Conservation (phyloP, 129 eudicot genomes). For the Cynara cardunculus region DNA sequence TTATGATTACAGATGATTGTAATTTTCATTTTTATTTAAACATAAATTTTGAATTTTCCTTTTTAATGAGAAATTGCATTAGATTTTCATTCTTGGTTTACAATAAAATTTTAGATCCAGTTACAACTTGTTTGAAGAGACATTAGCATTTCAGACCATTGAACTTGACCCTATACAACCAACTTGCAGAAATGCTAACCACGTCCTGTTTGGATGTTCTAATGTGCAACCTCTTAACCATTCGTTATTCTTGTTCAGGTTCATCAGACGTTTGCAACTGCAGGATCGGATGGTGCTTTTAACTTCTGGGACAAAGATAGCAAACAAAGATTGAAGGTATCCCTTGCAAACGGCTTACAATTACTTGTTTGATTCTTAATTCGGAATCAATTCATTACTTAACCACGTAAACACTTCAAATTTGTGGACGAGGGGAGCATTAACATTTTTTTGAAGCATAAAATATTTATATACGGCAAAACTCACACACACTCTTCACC, state of each 20-base stretch:
- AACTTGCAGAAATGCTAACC: not conserved
- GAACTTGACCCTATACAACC: constrained; percentile 7
- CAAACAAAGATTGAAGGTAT: constrained; percentile 92
- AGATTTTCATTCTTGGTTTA: not conserved
- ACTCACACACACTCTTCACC: not conserved
- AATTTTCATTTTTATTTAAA: not conserved
- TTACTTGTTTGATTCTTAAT: not conserved
- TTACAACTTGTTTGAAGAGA: constrained; percentile 15
- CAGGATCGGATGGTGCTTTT: constrained; percentile 95
- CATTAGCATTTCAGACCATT: not conserved
- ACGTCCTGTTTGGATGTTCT: not conserved
- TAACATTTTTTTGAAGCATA: no score
- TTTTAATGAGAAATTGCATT: not conserved
- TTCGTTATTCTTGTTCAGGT: constrained; percentile 39
- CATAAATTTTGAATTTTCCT: not conserved
- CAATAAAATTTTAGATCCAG: not conserved
- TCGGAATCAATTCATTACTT: not conserved
- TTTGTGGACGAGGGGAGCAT: not conserved
- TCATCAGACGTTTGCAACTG: constrained; percentile 89
- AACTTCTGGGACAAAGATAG: constrained; percentile 99
- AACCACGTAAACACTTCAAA: not conserved
- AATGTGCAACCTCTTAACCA: not conserved
- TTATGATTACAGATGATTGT: not conserved
- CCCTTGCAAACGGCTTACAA: not conserved
- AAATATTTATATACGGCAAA: no score